These are phyloP conservation scores for Quercus cerris DNA, from an alignment of 306 rosid species.

Conservation along the genomic window DNA sequence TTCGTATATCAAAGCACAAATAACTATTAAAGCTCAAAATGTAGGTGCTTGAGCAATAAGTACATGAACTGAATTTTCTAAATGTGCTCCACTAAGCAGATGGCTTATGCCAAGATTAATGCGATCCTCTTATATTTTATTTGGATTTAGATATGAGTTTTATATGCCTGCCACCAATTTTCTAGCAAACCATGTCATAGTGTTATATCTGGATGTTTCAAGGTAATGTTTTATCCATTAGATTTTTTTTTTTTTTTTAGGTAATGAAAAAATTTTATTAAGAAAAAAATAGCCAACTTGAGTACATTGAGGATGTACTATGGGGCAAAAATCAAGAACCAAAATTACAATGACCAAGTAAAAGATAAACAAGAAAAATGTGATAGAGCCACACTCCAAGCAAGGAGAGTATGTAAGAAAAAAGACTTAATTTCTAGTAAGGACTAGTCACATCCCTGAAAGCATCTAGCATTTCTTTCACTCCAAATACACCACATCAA, in stretches of 20 bases:
- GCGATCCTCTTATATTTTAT: background rate
- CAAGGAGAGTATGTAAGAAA: no score
- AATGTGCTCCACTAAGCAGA: background rate
- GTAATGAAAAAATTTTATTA: no score
- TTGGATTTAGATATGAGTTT: background rate
- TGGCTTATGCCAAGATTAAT: background rate
- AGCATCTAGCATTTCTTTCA: no score
- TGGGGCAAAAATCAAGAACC: no score
- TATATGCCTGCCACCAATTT: background rate
- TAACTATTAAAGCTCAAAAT: background rate
- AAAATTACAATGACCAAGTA: no score
- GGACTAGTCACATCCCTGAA: no score
- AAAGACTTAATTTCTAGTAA: no score
- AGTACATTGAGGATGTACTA: no score
- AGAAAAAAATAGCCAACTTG: no score
- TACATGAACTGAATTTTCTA: background rate
- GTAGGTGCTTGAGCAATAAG: background rate
- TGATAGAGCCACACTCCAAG: no score
- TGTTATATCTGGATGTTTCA: background rate
- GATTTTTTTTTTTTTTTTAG: background rate
- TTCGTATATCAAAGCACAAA: background rate
- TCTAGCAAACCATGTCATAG: background rate
- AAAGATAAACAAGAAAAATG: no score
- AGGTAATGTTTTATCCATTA: background rate
- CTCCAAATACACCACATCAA: no score